Conservation (phyloP, 768 basidiomycete genomes). For the Gloeophyllum trabeum region DNA sequence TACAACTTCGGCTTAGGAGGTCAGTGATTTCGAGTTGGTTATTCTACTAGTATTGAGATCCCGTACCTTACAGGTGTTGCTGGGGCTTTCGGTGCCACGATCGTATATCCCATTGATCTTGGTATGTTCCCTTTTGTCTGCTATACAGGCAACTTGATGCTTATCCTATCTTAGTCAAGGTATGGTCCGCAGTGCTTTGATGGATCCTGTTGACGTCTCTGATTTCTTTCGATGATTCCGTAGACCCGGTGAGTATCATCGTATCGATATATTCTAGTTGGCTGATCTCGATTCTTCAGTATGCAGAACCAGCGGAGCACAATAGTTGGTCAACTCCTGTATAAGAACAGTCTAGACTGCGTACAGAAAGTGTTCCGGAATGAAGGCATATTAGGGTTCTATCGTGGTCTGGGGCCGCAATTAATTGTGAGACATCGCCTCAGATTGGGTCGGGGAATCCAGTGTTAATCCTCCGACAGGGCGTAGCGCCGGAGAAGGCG, state of each 20-base stretch:
- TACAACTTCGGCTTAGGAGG: conserved; percentile 89
- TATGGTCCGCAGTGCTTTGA: conserved; percentile 19
- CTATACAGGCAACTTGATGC: conserved; percentile 3
- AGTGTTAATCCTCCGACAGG: conserved; percentile 31
- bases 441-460: not conserved
- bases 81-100: conserved; percentile 92
- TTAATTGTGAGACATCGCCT: conserved; percentile 48
- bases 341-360: conserved; percentile 95
- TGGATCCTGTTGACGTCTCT: conserved; percentile 1
- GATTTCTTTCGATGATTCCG: conserved; percentile 3
- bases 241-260: conserved; percentile 45
- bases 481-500: conserved; percentile 94
- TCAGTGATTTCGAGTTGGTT: conserved; percentile 17
- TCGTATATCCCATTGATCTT: conserved; percentile 94
- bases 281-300: not conserved
- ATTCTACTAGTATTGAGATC: not conserved
- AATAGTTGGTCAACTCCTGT: conserved; percentile 92
- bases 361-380: conserved; percentile 88
- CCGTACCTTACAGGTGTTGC: conserved; percentile 52
- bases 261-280: not conserved
- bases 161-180: conserved; percentile 48
- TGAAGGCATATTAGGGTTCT: conserved; percentile 93
- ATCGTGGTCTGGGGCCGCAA: conserved; percentile 92
- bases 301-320: conserved; percentile 98
- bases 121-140: conserved; percentile 25